Conservation (phyloP, 164 flowering plant genomes). For the Sedum album region DNA sequence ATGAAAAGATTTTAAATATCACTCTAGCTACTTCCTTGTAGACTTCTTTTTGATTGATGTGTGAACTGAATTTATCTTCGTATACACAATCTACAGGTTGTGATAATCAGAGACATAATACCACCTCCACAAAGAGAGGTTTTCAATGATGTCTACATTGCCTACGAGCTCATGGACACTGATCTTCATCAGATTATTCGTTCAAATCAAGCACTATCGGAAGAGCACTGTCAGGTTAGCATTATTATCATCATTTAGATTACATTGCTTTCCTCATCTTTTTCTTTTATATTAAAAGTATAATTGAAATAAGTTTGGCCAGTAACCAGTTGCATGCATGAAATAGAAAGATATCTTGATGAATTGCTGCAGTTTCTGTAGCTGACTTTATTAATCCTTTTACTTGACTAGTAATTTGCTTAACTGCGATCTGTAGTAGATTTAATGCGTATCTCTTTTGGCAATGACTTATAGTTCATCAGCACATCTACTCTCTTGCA, state of each 20-base stretch:
- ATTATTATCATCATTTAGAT: not conserved
- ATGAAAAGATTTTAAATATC: not conserved
- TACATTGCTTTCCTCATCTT: not conserved
- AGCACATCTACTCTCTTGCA: too few species aligned
- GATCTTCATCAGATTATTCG: constrained; percentile 97
- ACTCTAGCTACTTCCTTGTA: not conserved
- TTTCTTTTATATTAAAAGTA: not conserved
- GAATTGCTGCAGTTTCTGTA: not conserved
- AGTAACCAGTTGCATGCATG: not conserved
- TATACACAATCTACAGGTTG: constrained; percentile 49
- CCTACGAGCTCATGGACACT: constrained; percentile 97
- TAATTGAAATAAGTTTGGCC: too few species aligned
- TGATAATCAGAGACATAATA: constrained; percentile 91
- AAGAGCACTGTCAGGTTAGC: constrained; percentile 92
- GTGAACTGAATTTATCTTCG: constrained; percentile 9
- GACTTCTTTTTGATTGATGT: not conserved
- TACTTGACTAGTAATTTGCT: not conserved
- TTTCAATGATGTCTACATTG: constrained; percentile 94
- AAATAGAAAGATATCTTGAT: not conserved
- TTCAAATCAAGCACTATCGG: constrained; percentile 86
- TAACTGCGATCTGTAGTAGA: too few species aligned
- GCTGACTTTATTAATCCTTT: not conserved
- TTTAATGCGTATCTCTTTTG: too few species aligned
- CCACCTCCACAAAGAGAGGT: constrained; percentile 73
- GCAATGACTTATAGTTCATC: too few species aligned